These are phyloP conservation scores for Beauveria pseudobassiana DNA, from an alignment of 2,329 filamentous ascomycete genomes.

Conservation along the genomic window DNA sequence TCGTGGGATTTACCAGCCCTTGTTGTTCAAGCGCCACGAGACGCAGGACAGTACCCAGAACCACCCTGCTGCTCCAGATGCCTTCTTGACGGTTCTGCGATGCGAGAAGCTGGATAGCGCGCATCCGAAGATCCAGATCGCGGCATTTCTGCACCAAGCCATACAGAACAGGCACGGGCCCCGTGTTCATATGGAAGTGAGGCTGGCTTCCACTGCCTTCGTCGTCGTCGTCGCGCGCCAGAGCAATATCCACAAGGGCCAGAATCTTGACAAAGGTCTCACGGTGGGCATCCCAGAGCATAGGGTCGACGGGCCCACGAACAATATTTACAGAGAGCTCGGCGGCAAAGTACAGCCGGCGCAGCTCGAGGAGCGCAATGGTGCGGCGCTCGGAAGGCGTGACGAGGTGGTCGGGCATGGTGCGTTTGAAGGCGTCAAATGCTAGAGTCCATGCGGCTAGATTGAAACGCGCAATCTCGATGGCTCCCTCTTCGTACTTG, in stretches of 20 bases:
- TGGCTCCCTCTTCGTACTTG: neutral
- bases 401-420: neutral
- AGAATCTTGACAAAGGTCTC: conserved; percentile 7
- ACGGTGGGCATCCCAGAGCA: conserved; percentile 9
- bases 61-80: conserved; percentile 8
- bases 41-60: neutral
- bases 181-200: conserved; percentile 10
- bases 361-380: conserved; percentile 7
- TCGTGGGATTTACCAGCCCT: neutral
- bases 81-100: conserved; percentile 6
- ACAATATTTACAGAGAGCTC: conserved; percentile 6
- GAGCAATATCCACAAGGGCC: conserved; percentile 4
- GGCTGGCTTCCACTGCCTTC: neutral
- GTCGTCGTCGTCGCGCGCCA: neutral
- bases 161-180: conserved; percentile 2
- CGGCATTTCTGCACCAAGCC: conserved; percentile 9
- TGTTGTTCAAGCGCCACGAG: conserved; percentile 6
- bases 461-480: neutral
- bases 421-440: neutral
- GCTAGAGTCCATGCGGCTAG: conserved; percentile 8
- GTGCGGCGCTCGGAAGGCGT: conserved; percentile 1
- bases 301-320: neutral
- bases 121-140: neutral
- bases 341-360: conserved; percentile 1
- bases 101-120: neutral